Percentiles rank a stretch among this genome's conserved stretches.
Evolutionary conservation across 1,284 basidiomycete species (phyloP).

Genomic region (Ceratobasidium theobromae): DNA sequence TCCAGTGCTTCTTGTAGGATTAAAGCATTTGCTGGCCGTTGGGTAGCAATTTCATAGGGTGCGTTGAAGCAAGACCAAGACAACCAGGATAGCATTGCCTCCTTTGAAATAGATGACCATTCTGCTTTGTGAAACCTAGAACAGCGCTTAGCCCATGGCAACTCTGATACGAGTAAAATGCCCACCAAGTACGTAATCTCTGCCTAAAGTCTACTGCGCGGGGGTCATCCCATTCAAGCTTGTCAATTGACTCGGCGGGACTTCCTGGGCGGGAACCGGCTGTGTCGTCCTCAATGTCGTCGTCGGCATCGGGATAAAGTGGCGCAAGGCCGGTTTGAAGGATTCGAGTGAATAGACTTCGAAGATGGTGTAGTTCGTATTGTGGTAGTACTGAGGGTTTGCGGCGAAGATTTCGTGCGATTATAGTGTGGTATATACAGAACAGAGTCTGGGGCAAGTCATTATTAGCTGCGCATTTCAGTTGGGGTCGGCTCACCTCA

Average conservation of each 20-base stretch:
- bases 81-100: slow-evolving; percentile 75
- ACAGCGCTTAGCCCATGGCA: slow-evolving; percentile 2
- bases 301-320: slow-evolving; percentile 43
- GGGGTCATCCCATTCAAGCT: slow-evolving; percentile 62
- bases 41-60: slow-evolving; percentile 55
- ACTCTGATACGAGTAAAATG: slow-evolving; percentile 11
- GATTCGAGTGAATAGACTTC: slow-evolving; percentile 58
- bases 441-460: slow-evolving; percentile 63
- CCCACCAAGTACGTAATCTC: slow-evolving; percentile 60
- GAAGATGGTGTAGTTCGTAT: slow-evolving; percentile 57
- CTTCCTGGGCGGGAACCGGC: slow-evolving; percentile 57
- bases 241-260: slow-evolving; percentile 59
- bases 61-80: slow-evolving; percentile 82
- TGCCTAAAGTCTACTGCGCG: slow-evolving; percentile 77
- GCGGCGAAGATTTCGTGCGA: slow-evolving; percentile 54
- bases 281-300: slow-evolving; percentile 58
- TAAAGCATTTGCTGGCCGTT: slow-evolving; percentile 53
- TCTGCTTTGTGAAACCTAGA: slow-evolving; percentile 69
- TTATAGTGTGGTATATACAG: slow-evolving; percentile 65
- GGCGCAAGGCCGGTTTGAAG: slow-evolving; percentile 63
- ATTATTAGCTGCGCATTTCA: not conserved
- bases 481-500: slow-evolving; percentile 53
- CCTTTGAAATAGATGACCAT: slow-evolving; percentile 68
- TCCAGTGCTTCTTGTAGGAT: slow-evolving; percentile 50
- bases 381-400: slow-evolving; percentile 52